Evolutionary conservation across 352 stramenopile species (phyloP), one percentile per base, ranked within the genome.

Genomic region (Phytopythium helicoides): DNA sequence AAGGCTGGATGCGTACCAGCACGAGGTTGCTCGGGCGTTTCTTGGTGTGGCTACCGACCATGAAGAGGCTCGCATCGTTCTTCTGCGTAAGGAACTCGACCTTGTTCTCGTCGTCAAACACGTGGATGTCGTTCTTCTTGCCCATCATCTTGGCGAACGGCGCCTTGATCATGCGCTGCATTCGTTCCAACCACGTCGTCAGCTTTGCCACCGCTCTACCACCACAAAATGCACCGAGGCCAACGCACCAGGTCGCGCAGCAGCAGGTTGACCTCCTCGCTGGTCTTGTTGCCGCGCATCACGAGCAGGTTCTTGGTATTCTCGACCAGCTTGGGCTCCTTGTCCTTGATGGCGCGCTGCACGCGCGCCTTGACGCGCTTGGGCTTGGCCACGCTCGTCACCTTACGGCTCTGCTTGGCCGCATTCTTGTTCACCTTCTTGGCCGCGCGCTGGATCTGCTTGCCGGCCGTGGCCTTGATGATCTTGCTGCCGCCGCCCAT

Each of bases 11-110:
- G 66, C 52, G 16, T 54, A 85, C 74, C 37, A 99, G 65, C 18
- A 99, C 83, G 25, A 99, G 67, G 67, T 99, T 99, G 76, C 99
- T 98, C 16, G 96, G 93, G 62, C 97, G 85, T 72, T 99, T 99
- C 77, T 99, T 99, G 56, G 97, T 99, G 83, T 96, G 92, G 70
- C 81, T 97, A 22, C 90, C 97, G 48, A 99, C 70, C 38, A 92
- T 81, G 73, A 99, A 99, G 3, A 99, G 68, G 21, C 91, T 89
- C 58, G 89, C 96, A 73, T 99, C 96, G 72, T 99, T 99, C 82
- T 99, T 99, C 56, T 93, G 68, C 54, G 81, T 87, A n/a, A 98
- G 64, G 58, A 98, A 97, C 68, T 98, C 92, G 21, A 97, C 68
- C 56, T 85, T 86, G 57, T 87, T 96, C 58, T 94, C 81, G 61